Conservation (phyloP, 768 basidiomycete species). For the Tricholoma flavovirens region DNA sequence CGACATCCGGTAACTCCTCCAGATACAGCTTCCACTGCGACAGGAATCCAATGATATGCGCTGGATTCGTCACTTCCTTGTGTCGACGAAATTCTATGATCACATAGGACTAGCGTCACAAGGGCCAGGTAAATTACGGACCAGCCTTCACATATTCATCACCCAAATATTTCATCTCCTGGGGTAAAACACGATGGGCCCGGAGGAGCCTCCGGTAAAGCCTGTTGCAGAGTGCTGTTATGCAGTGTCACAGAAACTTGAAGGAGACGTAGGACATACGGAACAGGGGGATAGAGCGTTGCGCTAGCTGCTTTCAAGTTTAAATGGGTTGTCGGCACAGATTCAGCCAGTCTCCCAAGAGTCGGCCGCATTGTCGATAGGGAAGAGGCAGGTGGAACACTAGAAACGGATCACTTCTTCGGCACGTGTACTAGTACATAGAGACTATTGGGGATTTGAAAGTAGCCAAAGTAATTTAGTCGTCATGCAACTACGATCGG, state of each 20-base stretch:
- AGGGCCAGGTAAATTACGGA: conserved; percentile 19
- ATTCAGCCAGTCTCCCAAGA: conserved; percentile 45
- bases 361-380: conserved; percentile 33
- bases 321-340: conserved; percentile 50
- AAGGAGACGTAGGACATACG: conserved; percentile 45
- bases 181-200: conserved; percentile 67
- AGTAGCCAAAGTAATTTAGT: too few species aligned
- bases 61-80: conserved; percentile 71
- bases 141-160: conserved; percentile 83
- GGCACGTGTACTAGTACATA: background rate
- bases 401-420: background rate
- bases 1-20: conserved; percentile 54
- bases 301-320: conserved; percentile 59
- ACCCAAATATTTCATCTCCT: conserved; percentile 79
- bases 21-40: conserved; percentile 95
- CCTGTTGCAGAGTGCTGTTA: conserved; percentile 30
- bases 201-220: conserved; percentile 76
- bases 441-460: too few species aligned
- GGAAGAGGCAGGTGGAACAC: too few species aligned
- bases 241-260: background rate
- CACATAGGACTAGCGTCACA: background rate
- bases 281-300: conserved; percentile 74
- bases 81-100: conserved; percentile 84
- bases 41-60: conserved; percentile 91
- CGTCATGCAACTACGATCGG: conserved; percentile 20